Evolutionary conservation across 169 alveolate genomes (phyloP).

Genomic region (Plasmodium vinckei): DNA sequence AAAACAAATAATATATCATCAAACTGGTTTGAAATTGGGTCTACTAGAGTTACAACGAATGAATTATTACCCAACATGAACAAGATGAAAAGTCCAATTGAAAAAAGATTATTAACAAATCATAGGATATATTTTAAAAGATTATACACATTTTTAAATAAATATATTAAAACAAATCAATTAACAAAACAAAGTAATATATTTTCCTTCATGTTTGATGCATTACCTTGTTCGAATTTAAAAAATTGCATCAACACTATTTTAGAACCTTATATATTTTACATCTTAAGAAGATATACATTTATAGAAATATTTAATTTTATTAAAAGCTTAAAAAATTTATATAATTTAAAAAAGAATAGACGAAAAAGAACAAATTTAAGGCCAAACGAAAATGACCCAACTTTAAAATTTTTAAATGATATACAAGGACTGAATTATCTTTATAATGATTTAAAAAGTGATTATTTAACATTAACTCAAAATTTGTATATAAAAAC

Average conservation of each 20-base stretch:
- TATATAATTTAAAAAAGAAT: constrained; percentile 42
- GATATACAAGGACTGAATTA: constrained; percentile 53
- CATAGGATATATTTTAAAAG: constrained; percentile 26
- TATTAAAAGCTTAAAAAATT: constrained; percentile 51
- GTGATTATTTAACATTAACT: constrained; percentile 34
- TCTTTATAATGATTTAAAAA: constrained; percentile 49
- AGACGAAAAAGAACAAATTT: constrained; percentile 11
- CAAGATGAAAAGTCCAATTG: background rate
- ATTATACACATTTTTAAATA: constrained; percentile 37
- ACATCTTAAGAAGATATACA: constrained; percentile 14
- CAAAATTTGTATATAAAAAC: constrained; percentile 38
- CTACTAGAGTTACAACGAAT: too few species aligned
- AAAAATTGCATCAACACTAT: constrained; percentile 9
- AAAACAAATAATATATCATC: background rate
- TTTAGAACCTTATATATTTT: constrained; percentile 25
- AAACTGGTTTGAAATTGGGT: background rate
- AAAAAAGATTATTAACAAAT: constrained; percentile 17
- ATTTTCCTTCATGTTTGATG: constrained; percentile 62
- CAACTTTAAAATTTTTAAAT: constrained; percentile 33
- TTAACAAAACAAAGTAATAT: constrained; percentile 54
- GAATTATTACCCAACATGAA: too few species aligned
- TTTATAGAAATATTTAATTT: constrained; percentile 50
- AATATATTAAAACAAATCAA: constrained; percentile 13
- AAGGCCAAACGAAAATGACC: constrained; percentile 15
- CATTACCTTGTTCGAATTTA: constrained; percentile 34